Base-by-base conservation (phyloP, 352 stramenopile species). In the Phytophthora pseudosyringae region DNA sequence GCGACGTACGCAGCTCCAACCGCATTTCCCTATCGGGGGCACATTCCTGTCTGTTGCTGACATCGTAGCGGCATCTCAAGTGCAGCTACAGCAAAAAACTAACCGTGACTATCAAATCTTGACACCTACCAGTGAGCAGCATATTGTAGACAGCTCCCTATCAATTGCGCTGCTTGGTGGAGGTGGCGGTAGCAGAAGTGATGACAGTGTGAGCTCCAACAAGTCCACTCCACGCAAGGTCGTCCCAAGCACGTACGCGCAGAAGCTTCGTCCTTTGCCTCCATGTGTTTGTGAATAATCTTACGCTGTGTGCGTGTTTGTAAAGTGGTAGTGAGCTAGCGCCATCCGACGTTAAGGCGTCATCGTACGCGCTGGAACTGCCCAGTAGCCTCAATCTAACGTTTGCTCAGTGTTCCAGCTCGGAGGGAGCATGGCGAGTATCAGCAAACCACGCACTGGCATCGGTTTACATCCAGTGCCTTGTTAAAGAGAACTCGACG, bases 401-500 rank as follows among this genome's bases (percentile, higher is more conserved):
- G 0, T 62, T 66, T 55, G 66, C 63, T 7, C 56, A 67, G 15
- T 73, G 63, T n/a, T 57, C 61, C 8, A 81, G 71, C 7, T 47
- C 62, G 28, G 64, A 80, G 5, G 67, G 75, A 8, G 78, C 82
- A n/a, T 91, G 82, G 82, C 61, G 59, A 44, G 46, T 80, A 21
- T 86, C 80, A 11, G 78, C 78, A 7, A 78, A 87, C 53, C 73
- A 84, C 44, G 71, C 62, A 6, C 51, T 91, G 10, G 82, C 82
- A 26, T 81, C 75, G 1, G 48, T 75, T 4, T 75, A 75, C 9
- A 45, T 78, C 8, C 41, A 49, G 33, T 60, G 45, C 15, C 13
- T 52, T 43, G 26, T 45, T 13, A 38, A 68, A 26, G 25, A 58
- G 2, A 21, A 21, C 40, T 9, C 32, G 2, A 39, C 35, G 6